Base-by-base conservation (phyloP, 139 green algal genomes). In the Marvania coccoides region DNA sequence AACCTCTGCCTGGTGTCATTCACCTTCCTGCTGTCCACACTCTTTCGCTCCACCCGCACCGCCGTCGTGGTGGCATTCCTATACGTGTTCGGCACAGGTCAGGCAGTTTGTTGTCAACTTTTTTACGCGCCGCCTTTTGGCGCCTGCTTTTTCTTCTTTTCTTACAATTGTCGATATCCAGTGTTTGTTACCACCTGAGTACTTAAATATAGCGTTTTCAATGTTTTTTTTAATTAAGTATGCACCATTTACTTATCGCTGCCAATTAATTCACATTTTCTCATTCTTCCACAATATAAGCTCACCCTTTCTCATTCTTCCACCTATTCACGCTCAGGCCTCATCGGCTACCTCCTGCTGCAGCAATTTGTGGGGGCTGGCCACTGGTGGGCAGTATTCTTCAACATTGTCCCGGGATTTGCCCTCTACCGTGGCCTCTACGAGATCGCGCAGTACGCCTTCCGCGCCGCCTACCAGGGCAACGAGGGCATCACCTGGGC, bases 361-460 rank as follows among this genome's bases (percentile, higher is more conserved):
- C 58, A 73, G 38, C 55, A 75, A 36, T 76, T 80, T 38, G 36
- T 76, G 5, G n/a, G 54, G 15, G 23, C 29, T 15, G 71, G 47
- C 5, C 61, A 73, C 59, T 82, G 69, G 65, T 87, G 79, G 70
- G 68, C 57, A 47, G 62, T 78, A 15, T 73, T 87, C 35, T 46
- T 96, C 31, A 62, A 96, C 74, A 59, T 96, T 5, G 65, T 96
- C 23, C 89, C 89, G 7, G 63, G 73, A 7, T 95, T 95, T 69
- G 83, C 76, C 5, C 73, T 96, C 7, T 96, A 88, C 73, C 78
- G 89, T 34, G 83, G 80, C 2, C 73, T 91, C 24, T 91, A 80
- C 53, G 85, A 91, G 53, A 73, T 92, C 14, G 53, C 75, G 7
- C 72, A 88, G 55, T 91, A 88, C 56, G 72, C 88, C 5, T 93